Percentiles rank a stretch among this genome's conserved stretches.
Evolutionary conservation across 306 rosid species (phyloP).

Genomic region (Benincasa hispida): DNA sequence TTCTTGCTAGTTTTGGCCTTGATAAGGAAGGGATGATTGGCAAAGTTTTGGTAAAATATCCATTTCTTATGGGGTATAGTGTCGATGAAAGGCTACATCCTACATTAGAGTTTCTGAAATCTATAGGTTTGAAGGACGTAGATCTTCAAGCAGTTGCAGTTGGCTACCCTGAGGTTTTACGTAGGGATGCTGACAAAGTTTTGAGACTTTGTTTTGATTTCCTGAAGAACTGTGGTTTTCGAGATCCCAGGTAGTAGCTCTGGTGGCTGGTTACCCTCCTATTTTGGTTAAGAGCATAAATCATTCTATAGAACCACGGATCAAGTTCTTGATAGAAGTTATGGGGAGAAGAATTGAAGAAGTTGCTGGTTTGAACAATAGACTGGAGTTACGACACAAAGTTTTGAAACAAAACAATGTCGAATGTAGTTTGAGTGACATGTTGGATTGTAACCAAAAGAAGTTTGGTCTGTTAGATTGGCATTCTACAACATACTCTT

Average conservation of each 20-base stretch:
- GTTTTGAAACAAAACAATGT: conserved; percentile 33
- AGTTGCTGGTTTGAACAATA: conserved; percentile 56
- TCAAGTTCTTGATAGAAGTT: conserved; percentile 48
- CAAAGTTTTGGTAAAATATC: conserved; percentile 61
- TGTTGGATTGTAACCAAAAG: conserved; percentile 69
- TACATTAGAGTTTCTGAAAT: conserved; percentile 46
- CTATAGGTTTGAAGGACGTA: conserved; percentile 41
- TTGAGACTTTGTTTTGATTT: conserved; percentile 46
- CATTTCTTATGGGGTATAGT: conserved; percentile 70
- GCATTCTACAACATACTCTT: not conserved
- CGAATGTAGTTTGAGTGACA: conserved; percentile 62
- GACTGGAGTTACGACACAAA: conserved; percentile 51
- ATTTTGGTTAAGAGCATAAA: conserved; percentile 64
- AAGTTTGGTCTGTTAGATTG: conserved; percentile 44
- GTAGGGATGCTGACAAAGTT: conserved; percentile 64
- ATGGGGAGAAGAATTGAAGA: conserved; percentile 77
- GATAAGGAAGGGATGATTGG: conserved; percentile 67
- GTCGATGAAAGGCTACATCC: conserved; percentile 56
- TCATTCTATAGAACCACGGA: conserved; percentile 61
- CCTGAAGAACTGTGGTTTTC: conserved; percentile 48
- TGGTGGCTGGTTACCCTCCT: conserved; percentile 76
- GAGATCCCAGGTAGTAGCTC: conserved; percentile 36
- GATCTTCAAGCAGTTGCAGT: conserved; percentile 52
- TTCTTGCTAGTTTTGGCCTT: conserved; percentile 55
- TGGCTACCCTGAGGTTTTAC: conserved; percentile 56